Evolutionary conservation across 1,139 yeast genomes (phyloP).

Genomic region (Saccharomyces hybrid): DNA sequence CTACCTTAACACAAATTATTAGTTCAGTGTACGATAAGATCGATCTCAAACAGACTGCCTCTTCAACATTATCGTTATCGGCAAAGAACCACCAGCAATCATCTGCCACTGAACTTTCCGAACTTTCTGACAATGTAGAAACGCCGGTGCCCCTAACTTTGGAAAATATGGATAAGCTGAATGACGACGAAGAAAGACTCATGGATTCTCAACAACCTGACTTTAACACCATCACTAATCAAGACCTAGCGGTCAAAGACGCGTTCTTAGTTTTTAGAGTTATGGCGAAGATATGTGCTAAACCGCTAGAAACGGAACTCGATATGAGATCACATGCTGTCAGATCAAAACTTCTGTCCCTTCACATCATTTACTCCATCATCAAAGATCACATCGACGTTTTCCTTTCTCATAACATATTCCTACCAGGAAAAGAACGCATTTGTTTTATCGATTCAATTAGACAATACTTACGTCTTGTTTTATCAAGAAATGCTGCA

Average conservation of each 20-base stretch:
- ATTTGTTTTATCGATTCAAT: conserved; percentile 70
- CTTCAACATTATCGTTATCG: conserved; percentile 4
- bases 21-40: conserved; percentile 79
- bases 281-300: conserved; percentile 86
- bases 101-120: background rate
- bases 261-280: conserved; percentile 90
- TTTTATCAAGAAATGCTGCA: conserved; percentile 87
- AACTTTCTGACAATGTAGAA: background rate
- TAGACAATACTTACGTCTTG: conserved; percentile 74
- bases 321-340: conserved; percentile 90
- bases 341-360: conserved; percentile 79
- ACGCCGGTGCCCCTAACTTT: conserved; percentile 43
- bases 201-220: conserved; percentile 40
- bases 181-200: conserved; percentile 49
- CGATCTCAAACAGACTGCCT: conserved; percentile 16
- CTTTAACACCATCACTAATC: conserved; percentile 41
- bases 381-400: conserved; percentile 79
- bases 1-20: conserved; percentile 84
- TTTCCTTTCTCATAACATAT: conserved; percentile 59
- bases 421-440: conserved; percentile 51
- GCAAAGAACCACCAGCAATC: background rate
- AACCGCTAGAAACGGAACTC: conserved; percentile 64
- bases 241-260: conserved; percentile 72
- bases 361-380: conserved; percentile 81
- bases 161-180: conserved; percentile 47